Percentiles rank a stretch among this genome's conserved stretches.
Conservation (phyloP, 2,329 filamentous ascomycete species). For the Cryphonectria carpinicola region DNA sequence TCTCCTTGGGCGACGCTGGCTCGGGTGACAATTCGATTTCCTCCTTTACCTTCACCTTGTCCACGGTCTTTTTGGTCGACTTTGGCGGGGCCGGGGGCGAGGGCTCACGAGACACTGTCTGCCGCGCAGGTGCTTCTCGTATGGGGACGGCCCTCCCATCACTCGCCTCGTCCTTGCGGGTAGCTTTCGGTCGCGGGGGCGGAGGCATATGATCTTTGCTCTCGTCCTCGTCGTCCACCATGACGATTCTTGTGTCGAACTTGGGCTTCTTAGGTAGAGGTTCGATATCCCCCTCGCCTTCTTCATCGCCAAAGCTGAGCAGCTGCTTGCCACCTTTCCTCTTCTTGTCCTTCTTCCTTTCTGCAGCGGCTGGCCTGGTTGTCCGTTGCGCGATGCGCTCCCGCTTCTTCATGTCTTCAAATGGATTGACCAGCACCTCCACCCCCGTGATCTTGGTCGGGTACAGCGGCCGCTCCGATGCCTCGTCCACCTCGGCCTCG, state of each 20-base stretch:
- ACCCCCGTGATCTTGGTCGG: constrained; percentile 75
- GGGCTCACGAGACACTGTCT: constrained; percentile 28
- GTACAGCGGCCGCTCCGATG: constrained; percentile 82
- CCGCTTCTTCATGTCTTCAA: constrained; percentile 77
- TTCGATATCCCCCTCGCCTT: constrained; percentile 59
- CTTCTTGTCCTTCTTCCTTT: constrained; percentile 66
- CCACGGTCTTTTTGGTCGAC: constrained; percentile 10
- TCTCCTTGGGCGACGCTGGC: constrained; percentile 40
- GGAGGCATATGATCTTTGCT: constrained; percentile 40
- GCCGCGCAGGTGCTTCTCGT: constrained; percentile 37
- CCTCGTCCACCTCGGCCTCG: constrained; percentile 79
- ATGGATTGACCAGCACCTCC: constrained; percentile 81
- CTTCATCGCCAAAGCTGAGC: constrained; percentile 77
- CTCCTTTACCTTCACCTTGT: constrained; percentile 24
- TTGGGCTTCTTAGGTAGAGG: constrained; percentile 75
- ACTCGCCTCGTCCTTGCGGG: constrained; percentile 35
- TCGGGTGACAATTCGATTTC: constrained; percentile 43
- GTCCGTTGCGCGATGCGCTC: constrained; percentile 58
- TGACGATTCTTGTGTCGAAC: constrained; percentile 76
- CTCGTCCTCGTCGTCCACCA: constrained; percentile 67
- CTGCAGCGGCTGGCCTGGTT: constrained; percentile 47
- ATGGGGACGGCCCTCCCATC: constrained; percentile 22
- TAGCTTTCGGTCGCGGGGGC: constrained; percentile 35
- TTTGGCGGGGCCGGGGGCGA: constrained; percentile 11
- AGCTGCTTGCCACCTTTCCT: constrained; percentile 76